Percentiles rank a stretch among this genome's conserved stretches.
phyloP scores from a whole-genome alignment of 2,329 filamentous ascomycete species.

The Phialophora verrucosa region DNA sequence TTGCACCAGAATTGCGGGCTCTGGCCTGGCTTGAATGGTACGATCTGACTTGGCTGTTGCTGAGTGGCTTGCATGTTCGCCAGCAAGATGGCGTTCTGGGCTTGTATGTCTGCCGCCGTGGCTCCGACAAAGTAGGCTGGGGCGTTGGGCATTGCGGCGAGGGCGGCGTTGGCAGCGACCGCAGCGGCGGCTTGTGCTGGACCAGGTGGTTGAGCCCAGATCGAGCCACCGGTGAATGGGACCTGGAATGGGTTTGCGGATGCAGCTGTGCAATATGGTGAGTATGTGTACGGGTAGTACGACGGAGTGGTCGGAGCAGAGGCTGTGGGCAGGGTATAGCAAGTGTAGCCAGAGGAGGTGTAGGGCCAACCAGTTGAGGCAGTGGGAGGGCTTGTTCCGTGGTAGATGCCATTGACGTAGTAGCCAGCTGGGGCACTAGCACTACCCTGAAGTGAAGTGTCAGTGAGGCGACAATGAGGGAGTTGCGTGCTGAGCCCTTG shows the following conservation, averaged over 20 bases:
- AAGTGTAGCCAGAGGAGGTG: conserved; percentile 36
- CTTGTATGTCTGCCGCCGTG: conserved; percentile 41
- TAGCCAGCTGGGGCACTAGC: conserved; percentile 34
- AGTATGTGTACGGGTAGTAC: conserved; percentile 28
- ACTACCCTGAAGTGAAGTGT: conserved; percentile 31
- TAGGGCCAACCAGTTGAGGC: conserved; percentile 38
- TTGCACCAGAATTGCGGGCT: conserved; percentile 46
- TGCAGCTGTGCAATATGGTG: conserved; percentile 37
- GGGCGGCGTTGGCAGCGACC: conserved; percentile 35
- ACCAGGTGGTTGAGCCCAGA: conserved; percentile 26
- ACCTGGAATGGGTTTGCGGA: conserved; percentile 8
- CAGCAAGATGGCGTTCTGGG: conserved; percentile 41
- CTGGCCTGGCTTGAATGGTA: conserved; percentile 43
- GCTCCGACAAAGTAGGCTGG: conserved; percentile 39
- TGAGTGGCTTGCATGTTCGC: conserved; percentile 35
- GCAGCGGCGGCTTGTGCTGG: conserved; percentile 37
- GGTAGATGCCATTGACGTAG: conserved; percentile 37
- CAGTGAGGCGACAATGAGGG: conserved; percentile 12
- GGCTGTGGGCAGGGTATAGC: conserved; percentile 31
- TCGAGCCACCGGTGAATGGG: conserved; percentile 8
- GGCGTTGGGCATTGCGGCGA: conserved; percentile 36
- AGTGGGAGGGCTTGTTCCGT: conserved; percentile 25
- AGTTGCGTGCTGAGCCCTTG: conserved; percentile 14
- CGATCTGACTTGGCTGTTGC: conserved; percentile 40
- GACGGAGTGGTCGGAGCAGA: conserved; percentile 27